phyloP scores from a whole-genome alignment of 1,284 basidiomycete genomes.

The Kwoniella shivajii region DNA sequence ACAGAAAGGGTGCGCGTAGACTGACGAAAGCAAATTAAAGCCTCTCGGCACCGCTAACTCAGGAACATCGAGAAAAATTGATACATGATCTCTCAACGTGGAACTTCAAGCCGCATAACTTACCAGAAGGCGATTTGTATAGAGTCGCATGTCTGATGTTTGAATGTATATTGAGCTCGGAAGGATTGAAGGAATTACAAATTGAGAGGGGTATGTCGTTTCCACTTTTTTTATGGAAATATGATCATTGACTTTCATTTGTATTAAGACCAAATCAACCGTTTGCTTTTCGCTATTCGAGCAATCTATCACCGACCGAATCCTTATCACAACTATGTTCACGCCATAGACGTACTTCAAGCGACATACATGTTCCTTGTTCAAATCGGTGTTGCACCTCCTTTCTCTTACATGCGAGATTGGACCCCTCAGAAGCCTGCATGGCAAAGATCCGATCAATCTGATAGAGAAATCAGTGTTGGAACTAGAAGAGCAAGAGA shows the following conservation, averaged over 20 bases:
- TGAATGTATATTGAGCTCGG: constrained; percentile 58
- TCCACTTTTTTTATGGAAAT: not conserved
- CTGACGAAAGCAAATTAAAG: too few species aligned
- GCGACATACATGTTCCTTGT: constrained; percentile 82
- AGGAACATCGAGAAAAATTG: constrained; percentile 53
- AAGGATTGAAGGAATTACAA: constrained; percentile 70
- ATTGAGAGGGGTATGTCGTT: constrained; percentile 65
- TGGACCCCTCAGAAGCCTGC: constrained; percentile 24
- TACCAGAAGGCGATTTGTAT: constrained; percentile 76
- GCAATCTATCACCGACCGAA: constrained; percentile 84
- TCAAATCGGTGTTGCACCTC: constrained; percentile 74
- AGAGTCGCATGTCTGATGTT: constrained; percentile 76
- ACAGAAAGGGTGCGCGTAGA: too few species aligned
- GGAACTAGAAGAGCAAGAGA: constrained; percentile 48
- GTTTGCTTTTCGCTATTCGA: constrained; percentile 77
- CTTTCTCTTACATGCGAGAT: constrained; percentile 57
- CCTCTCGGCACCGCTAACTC: constrained; percentile 44
- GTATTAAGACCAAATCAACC: constrained; percentile 63
- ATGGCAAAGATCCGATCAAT: constrained; percentile 33
- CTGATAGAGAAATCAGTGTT: constrained; percentile 25
- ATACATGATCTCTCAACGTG: constrained; percentile 72
- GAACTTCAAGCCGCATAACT: constrained; percentile 82
- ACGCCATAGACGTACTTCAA: constrained; percentile 91
- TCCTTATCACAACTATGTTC: constrained; percentile 93
- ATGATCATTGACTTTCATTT: constrained; percentile 5